Conservation (phyloP, 495 filamentous ascomycete species). For the Talaromyces wortmannii region DNA sequence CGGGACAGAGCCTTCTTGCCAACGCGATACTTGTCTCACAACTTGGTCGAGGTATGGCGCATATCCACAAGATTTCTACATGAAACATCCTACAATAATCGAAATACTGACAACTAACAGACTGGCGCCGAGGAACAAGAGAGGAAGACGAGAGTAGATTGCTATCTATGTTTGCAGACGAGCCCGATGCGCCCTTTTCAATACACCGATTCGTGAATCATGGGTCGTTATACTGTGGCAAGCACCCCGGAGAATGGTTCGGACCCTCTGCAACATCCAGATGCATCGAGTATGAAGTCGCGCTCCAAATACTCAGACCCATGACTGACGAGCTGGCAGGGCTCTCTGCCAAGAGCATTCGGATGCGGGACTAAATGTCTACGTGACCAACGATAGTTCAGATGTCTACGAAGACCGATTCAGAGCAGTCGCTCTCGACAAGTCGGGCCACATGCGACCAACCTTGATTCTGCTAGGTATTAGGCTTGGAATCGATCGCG, state of each 20-base stretch:
- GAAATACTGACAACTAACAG: constrained; percentile 30
- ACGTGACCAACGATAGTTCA: constrained; percentile 80
- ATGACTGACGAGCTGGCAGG: constrained; percentile 38
- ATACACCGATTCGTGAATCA: constrained; percentile 92
- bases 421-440: constrained; percentile 60
- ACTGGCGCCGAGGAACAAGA: constrained; percentile 66
- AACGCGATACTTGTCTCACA: constrained; percentile 68
- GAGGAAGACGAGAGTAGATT: constrained; percentile 60
- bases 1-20: constrained; percentile 86
- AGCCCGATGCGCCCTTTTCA: constrained; percentile 80
- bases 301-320: not conserved
- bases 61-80: no score
- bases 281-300: constrained; percentile 75
- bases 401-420: constrained; percentile 92
- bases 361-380: constrained; percentile 61
- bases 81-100: not conserved
- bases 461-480: constrained; percentile 85
- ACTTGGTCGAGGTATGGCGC: constrained; percentile 67
- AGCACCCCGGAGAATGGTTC: constrained; percentile 97
- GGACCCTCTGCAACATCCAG: constrained; percentile 95
- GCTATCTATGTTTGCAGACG: constrained; percentile 84
- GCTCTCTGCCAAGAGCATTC: constrained; percentile 58
- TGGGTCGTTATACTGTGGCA: constrained; percentile 82
- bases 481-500: constrained; percentile 84
- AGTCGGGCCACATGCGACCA: constrained; percentile 61